Evolutionary conservation across 164 flowering plant species (phyloP).

Genomic region (Taxillus chinensis): DNA sequence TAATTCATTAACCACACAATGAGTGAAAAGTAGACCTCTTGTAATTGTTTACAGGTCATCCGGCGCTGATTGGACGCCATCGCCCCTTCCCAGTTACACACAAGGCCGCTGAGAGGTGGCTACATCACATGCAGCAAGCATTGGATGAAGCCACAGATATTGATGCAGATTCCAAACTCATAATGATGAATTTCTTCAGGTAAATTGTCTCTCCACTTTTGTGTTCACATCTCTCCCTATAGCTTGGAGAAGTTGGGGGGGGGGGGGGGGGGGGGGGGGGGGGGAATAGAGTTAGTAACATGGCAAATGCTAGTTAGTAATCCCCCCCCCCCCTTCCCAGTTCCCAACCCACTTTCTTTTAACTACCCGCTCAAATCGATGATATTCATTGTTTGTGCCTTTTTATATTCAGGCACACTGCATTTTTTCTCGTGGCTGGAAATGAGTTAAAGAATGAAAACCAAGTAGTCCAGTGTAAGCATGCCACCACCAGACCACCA

Average conservation of each 20-base stretch:
- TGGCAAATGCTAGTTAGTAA: too few relatives aligned
- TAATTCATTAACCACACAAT: too few relatives aligned
- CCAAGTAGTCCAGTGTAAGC: conserved; percentile 41
- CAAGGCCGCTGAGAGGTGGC: conserved; percentile 88
- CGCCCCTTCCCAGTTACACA: conserved; percentile 88
- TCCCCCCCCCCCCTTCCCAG: too few relatives aligned
- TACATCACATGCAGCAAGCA: conserved; percentile 82
- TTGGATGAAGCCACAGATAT: conserved; percentile 47
- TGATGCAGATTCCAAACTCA: conserved; percentile 65
- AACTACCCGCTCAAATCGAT: neutral
- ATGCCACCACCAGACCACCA: conserved; percentile 29
- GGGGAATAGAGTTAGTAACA: too few relatives aligned
- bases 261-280: too few relatives aligned
- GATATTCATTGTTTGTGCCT: neutral
- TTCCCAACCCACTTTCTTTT: too few relatives aligned
- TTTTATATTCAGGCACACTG: conserved; percentile 65
- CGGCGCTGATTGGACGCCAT: conserved; percentile 87
- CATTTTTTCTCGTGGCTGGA: conserved; percentile 93
- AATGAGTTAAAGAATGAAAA: conserved; percentile 67
- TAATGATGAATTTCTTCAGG: conserved; percentile 93
- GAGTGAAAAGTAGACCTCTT: neutral
- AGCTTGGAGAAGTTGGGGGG: too few relatives aligned
- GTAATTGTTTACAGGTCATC: conserved; percentile 57
- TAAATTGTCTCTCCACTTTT: conserved; percentile 2
- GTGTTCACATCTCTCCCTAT: neutral